Evolutionary conservation across 805 yeast genomes (phyloP).

Genomic region (Yarrowia sp.): DNA sequence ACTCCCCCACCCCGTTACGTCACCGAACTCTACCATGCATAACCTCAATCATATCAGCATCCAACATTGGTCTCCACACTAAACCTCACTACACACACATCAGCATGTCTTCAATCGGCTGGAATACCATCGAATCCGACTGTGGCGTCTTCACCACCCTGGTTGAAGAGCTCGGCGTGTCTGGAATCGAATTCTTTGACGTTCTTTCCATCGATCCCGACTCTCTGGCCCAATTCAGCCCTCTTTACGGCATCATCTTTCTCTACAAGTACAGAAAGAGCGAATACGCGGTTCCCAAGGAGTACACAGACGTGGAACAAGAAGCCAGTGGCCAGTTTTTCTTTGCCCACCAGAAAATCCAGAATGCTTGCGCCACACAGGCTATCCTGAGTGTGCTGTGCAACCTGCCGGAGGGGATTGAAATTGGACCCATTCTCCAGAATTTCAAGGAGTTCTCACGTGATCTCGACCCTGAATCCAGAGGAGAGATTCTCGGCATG

Average conservation of each 20-base stretch:
- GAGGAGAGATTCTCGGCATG: constrained; percentile 68
- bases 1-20: background rate
- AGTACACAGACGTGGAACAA: constrained; percentile 53
- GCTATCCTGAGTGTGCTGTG: constrained; percentile 66
- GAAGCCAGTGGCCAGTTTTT: constrained; percentile 51
- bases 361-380: constrained; percentile 78
- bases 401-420: constrained; percentile 53
- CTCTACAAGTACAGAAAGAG: constrained; percentile 64
- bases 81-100: background rate
- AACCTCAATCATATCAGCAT: constrained; percentile 25
- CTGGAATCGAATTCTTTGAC: constrained; percentile 64
- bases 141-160: constrained; percentile 71
- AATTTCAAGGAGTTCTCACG: constrained; percentile 59
- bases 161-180: constrained; percentile 61
- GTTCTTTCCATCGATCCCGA: constrained; percentile 60
- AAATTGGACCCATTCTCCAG: constrained; percentile 58
- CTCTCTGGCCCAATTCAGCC: constrained; percentile 45
- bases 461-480: constrained; percentile 61
- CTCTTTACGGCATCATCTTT: constrained; percentile 66
- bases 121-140: constrained; percentile 73
- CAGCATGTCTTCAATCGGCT: constrained; percentile 47
- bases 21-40: constrained; percentile 26
- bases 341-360: constrained; percentile 69
- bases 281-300: constrained; percentile 51
- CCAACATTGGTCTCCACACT: background rate